A percentile compares a stretch with the other conserved stretches of the same genome.
Conservation (phyloP, 2,329 filamentous ascomycete genomes). For the Pseudovirgaria hyperparasitica region DNA sequence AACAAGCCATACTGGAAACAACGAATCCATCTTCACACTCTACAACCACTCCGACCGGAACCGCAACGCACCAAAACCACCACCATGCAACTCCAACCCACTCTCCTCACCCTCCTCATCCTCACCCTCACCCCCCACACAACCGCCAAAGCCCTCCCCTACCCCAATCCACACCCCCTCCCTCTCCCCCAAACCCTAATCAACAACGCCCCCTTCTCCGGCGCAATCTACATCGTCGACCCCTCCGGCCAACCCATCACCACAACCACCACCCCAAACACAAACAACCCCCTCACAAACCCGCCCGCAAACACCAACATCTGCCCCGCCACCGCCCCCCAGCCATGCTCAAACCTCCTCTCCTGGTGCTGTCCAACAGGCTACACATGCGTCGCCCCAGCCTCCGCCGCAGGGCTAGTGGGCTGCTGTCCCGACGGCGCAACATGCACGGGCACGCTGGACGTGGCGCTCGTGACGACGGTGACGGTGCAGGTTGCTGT, state of each 20-base stretch:
- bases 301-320: constrained; percentile 19
- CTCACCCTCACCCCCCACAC: not conserved
- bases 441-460: constrained; percentile 19
- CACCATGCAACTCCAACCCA: too few species aligned
- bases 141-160: not conserved
- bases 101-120: not conserved
- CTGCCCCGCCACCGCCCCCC: constrained; percentile 21
- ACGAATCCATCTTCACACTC: too few species aligned
- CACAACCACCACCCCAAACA: constrained; percentile 16
- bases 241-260: constrained; percentile 19
- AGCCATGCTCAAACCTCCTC: constrained; percentile 19
- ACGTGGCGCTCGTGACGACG: constrained; percentile 19
- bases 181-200: constrained; percentile 13
- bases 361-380: constrained; percentile 23
- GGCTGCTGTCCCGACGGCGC: constrained; percentile 25
- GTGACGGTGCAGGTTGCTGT: constrained; percentile 18
- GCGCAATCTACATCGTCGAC: constrained; percentile 25
- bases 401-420: constrained; percentile 19
- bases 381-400: constrained; percentile 19
- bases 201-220: constrained; percentile 26
- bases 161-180: not conserved
- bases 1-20: too few species aligned
- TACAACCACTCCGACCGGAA: too few species aligned
- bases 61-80: too few species aligned
- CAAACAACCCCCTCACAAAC: constrained; percentile 20